These are phyloP conservation scores for Blakeslea trispora DNA, from an alignment of 371 early-diverging fungal genomes.

Conservation along the genomic window DNA sequence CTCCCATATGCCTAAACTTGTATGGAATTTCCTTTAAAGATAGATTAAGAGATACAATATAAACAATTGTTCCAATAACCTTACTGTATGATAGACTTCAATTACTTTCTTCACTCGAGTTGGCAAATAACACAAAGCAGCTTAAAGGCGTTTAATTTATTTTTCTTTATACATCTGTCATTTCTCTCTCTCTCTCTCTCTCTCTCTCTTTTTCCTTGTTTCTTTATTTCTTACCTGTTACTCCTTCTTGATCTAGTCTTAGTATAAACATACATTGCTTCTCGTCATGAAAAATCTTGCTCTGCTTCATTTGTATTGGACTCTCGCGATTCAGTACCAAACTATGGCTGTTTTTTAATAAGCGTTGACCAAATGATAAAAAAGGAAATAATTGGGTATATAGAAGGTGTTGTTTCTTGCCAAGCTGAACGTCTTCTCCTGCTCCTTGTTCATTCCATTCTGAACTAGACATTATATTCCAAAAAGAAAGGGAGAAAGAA, in stretches of 20 bases:
- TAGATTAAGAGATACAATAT: not conserved
- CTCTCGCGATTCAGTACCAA: not conserved
- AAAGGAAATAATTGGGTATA: not conserved
- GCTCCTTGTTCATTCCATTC: not conserved
- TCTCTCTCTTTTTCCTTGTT: not conserved
- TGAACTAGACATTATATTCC: not conserved
- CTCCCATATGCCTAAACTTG: constrained; percentile 16
- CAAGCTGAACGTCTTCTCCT: not conserved
- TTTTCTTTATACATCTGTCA: not conserved
- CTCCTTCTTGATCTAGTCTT: constrained; percentile 11
- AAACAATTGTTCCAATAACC: not conserved
- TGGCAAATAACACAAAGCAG: constrained; percentile 28
- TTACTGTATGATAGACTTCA: constrained; percentile 27
- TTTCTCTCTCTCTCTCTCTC: not conserved
- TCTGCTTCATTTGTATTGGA: not conserved
- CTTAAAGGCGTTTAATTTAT: constrained; percentile 5
- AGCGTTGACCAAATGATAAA: not conserved
- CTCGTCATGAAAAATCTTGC: constrained; percentile 13
- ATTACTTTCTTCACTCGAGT: constrained; percentile 14
- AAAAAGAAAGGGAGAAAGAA: not conserved
- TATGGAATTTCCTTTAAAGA: constrained; percentile 22
- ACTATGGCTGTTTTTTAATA: not conserved
- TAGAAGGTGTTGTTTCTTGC: not conserved
- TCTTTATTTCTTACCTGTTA: constrained; percentile 7
- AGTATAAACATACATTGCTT: constrained; percentile 22